These are phyloP conservation scores for Hypoxylon trugodes DNA, from an alignment of 495 filamentous ascomycete genomes.

Conservation along the genomic window DNA sequence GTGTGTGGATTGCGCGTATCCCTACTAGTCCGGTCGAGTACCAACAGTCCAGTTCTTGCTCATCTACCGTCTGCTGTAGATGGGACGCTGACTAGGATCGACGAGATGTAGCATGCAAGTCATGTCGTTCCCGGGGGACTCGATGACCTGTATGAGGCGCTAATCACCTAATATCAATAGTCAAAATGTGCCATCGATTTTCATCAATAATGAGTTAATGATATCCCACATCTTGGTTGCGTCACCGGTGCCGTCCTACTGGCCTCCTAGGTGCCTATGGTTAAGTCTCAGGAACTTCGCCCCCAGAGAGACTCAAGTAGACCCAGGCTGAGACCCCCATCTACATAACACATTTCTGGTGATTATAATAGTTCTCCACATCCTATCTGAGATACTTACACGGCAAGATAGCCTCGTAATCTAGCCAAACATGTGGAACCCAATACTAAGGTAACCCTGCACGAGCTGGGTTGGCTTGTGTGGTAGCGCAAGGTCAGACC, in stretches of 20 bases:
- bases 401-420: constrained; percentile 23
- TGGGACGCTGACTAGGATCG: constrained; percentile 21
- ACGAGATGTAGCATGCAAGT: constrained; percentile 33
- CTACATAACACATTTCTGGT: constrained; percentile 1
- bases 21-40: too few species aligned
- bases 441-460: constrained; percentile 33
- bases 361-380: constrained; percentile 23
- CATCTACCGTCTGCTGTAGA: constrained; percentile 25
- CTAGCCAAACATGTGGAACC: constrained; percentile 31
- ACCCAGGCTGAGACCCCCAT: constrained; percentile 10
- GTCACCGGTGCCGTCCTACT: constrained; percentile 6
- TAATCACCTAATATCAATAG: neutral
- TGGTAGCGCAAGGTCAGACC: constrained; percentile 34
- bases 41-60: too few species aligned
- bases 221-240: neutral
- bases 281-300: neutral
- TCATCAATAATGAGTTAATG: neutral
- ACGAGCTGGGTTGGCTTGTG: constrained; percentile 19
- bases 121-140: constrained; percentile 23
- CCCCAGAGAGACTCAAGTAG: constrained; percentile 9
- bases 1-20: constrained; percentile 21
- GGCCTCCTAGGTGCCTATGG: neutral
- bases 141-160: neutral
- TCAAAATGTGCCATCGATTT: neutral
- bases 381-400: constrained; percentile 23